These are phyloP conservation scores for Ilex asprella DNA, from an alignment of 257 asterid genomes.

Conservation along the genomic window DNA sequence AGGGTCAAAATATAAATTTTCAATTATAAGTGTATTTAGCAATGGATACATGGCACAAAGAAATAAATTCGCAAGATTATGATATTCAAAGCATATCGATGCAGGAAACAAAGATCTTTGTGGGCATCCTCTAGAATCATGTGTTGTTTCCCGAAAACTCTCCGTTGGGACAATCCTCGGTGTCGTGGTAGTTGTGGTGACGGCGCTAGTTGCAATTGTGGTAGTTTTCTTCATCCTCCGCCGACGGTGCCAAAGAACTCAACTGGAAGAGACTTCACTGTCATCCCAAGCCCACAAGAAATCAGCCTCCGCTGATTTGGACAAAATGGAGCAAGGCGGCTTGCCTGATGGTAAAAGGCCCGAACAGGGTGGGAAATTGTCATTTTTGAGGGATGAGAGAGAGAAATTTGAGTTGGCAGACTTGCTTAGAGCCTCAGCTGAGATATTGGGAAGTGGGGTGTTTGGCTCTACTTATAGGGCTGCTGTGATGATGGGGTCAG, in stretches of 20 bases:
- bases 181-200: conserved; percentile 25
- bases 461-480: conserved; percentile 86
- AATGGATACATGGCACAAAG: too few species aligned
- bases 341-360: conserved; percentile 27
- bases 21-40: too few species aligned
- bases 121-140: conserved; percentile 54
- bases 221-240: conserved; percentile 43
- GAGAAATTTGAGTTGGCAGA: conserved; percentile 68
- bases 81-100: neutral
- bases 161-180: conserved; percentile 27
- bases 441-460: conserved; percentile 74
- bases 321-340: conserved; percentile 63
- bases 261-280: conserved; percentile 9
- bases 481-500: conserved; percentile 33
- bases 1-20: too few species aligned
- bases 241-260: conserved; percentile 19
- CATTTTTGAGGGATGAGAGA: conserved; percentile 52
- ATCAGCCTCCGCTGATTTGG: conserved; percentile 21
- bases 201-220: conserved; percentile 32
- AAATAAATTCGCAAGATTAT: too few species aligned
- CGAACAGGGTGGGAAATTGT: conserved; percentile 42
- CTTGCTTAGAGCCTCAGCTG: conserved; percentile 83
- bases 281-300: conserved; percentile 4
- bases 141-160: conserved; percentile 25
- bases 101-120: conserved; percentile 65